Evolutionary conservation across 345 rosid species (phyloP).

Genomic region (Salix purpurea): DNA sequence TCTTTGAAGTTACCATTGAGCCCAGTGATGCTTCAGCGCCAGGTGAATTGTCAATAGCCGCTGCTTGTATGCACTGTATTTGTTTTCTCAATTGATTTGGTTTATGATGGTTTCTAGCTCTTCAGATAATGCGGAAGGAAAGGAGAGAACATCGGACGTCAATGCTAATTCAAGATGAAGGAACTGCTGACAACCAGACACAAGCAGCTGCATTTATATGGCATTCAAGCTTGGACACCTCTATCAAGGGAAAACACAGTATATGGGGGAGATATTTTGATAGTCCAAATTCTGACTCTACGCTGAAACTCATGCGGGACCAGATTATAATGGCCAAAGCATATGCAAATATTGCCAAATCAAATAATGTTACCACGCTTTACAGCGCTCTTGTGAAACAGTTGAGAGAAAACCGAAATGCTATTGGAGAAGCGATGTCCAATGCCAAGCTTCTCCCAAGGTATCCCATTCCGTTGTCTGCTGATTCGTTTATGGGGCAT

Average conservation of each 20-base stretch:
- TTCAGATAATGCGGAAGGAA: conserved; percentile 55
- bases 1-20: conserved; percentile 31
- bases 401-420: conserved; percentile 53
- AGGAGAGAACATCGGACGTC: conserved; percentile 62
- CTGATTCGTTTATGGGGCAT: conserved; percentile 3
- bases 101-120: conserved; percentile 25
- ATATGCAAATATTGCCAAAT: conserved; percentile 81
- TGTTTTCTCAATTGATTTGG: conserved; percentile 17
- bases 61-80: conserved; percentile 4
- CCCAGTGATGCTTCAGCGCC: conserved; percentile 84
- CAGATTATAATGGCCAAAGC: conserved; percentile 96
- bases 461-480: conserved; percentile 37
- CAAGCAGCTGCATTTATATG: conserved; percentile 59
- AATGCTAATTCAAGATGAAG: conserved; percentile 57
- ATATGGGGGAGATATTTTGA: conserved; percentile 94
- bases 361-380: conserved; percentile 52
- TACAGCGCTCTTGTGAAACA: conserved; percentile 58
- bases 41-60: conserved; percentile 44
- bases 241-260: conserved; percentile 66
- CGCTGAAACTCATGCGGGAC: conserved; percentile 87
- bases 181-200: conserved; percentile 47
- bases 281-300: conserved; percentile 74
- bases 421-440: conserved; percentile 68
- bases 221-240: conserved; percentile 49
- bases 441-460: conserved; percentile 80